Evolutionary conservation across 768 basidiomycete genomes (phyloP).

Genomic region (Leccinum broughii): DNA sequence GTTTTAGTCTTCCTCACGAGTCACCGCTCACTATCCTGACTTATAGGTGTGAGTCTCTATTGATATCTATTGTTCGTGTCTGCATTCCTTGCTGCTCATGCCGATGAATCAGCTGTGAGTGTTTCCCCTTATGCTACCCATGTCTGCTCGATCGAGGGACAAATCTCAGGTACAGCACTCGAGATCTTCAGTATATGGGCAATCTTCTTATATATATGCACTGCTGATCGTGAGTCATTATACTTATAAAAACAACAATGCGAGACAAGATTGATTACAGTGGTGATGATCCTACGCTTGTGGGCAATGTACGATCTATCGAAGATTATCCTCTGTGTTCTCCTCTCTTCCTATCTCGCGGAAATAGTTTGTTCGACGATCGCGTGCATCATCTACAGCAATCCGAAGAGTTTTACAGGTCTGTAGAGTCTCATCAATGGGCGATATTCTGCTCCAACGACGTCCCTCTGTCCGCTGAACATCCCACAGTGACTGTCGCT

Average conservation of each 20-base stretch:
- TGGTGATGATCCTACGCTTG: conserved; percentile 20
- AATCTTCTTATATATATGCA: background rate
- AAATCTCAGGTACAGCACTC: conserved; percentile 6
- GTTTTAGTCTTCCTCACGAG: background rate
- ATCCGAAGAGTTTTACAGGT: background rate
- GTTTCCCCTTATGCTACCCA: background rate
- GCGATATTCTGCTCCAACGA: background rate
- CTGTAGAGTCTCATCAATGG: background rate
- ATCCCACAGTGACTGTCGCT: background rate
- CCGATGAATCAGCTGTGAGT: background rate
- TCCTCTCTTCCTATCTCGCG: conserved; percentile 7
- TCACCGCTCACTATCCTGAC: background rate
- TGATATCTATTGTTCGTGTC: background rate
- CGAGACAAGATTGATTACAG: background rate
- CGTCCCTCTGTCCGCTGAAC: background rate
- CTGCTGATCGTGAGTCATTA: conserved; percentile 15
- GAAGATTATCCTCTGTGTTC: conserved; percentile 8
- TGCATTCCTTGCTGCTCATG: background rate
- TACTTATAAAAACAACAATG: background rate
- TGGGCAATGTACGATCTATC: conserved; percentile 15
- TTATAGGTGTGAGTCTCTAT: conserved; percentile 14
- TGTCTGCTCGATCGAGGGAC: background rate
- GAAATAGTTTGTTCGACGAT: conserved; percentile 3
- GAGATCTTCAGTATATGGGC: conserved; percentile 1
- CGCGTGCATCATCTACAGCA: background rate